A percentile compares a stretch with the other conserved stretches of the same genome.
phyloP scores from a whole-genome alignment of 352 stramenopile genomes.

The Globisporangium okanoganense region DNA sequence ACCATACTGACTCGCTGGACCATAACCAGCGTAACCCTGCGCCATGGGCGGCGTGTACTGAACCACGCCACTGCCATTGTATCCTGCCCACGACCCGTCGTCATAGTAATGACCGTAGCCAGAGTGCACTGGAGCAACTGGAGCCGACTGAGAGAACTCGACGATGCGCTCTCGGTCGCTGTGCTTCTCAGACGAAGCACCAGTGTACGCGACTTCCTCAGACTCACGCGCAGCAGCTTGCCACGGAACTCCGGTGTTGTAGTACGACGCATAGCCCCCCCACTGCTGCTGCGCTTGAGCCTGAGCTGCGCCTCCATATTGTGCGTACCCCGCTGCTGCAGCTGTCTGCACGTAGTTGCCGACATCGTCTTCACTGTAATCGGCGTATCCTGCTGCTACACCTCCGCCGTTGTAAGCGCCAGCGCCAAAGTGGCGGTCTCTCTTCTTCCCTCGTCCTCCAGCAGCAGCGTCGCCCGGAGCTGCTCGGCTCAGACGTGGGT shows the following conservation, averaged over 20 bases:
- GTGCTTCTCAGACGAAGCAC: background rate
- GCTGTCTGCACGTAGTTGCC: constrained; percentile 21
- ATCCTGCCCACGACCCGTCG: background rate
- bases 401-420: background rate
- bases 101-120: constrained; percentile 7
- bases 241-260: constrained; percentile 6
- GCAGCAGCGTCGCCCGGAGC: constrained; percentile 10
- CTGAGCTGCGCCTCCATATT: constrained; percentile 11
- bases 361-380: constrained; percentile 19
- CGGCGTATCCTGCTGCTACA: background rate
- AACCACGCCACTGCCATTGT: background rate
- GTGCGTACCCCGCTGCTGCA: constrained; percentile 23
- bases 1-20: background rate
- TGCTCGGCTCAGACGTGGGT: constrained; percentile 26
- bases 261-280: constrained; percentile 18
- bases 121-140: background rate
- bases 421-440: constrained; percentile 3
- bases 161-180: constrained; percentile 15
- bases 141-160: constrained; percentile 10
- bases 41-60: background rate
- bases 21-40: constrained; percentile 1
- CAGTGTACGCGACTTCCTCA: constrained; percentile 2
- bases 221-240: background rate
- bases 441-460: constrained; percentile 8
- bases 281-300: constrained; percentile 11